phyloP scores from a whole-genome alignment of 306 rosid species.

The Quercus agrifolia region DNA sequence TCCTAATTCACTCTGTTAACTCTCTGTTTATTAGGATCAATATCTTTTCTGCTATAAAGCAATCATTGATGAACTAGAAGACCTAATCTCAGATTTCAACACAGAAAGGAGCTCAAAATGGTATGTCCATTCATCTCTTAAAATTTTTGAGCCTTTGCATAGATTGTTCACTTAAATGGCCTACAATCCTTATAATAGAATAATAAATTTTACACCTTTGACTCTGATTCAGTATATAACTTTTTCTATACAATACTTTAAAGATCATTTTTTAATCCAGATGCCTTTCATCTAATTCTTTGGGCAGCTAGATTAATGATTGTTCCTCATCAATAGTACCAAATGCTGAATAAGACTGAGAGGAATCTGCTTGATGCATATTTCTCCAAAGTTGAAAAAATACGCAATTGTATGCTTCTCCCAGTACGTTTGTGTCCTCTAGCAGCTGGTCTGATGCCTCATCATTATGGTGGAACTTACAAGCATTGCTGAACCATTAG shows the following conservation, averaged over 20 bases:
- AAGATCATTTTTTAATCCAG: background rate
- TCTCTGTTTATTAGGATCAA: conserved; percentile 48
- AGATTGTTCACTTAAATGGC: background rate
- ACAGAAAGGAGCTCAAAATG: conserved; percentile 25
- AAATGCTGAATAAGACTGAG: background rate
- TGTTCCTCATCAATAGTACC: background rate
- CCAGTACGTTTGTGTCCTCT: background rate
- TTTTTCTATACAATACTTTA: background rate
- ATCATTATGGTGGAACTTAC: background rate
- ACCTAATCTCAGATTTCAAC: conserved; percentile 51
- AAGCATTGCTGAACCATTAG: background rate
- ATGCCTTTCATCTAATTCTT: background rate
- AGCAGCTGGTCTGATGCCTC: background rate
- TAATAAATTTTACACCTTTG: background rate
- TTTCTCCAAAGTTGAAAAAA: background rate
- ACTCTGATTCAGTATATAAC: background rate
- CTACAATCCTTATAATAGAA: background rate
- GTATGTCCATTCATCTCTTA: conserved; percentile 20
- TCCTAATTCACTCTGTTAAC: conserved; percentile 14
- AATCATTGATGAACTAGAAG: conserved; percentile 66
- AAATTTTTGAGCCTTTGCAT: conserved; percentile 5
- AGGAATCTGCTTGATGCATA: background rate
- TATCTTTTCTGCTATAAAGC: conserved; percentile 59
- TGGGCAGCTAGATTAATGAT: background rate
- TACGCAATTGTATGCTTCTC: background rate